Evolutionary conservation across 2,329 filamentous ascomycete genomes (phyloP).

Genomic region (Tolypocladium paradoxum): DNA sequence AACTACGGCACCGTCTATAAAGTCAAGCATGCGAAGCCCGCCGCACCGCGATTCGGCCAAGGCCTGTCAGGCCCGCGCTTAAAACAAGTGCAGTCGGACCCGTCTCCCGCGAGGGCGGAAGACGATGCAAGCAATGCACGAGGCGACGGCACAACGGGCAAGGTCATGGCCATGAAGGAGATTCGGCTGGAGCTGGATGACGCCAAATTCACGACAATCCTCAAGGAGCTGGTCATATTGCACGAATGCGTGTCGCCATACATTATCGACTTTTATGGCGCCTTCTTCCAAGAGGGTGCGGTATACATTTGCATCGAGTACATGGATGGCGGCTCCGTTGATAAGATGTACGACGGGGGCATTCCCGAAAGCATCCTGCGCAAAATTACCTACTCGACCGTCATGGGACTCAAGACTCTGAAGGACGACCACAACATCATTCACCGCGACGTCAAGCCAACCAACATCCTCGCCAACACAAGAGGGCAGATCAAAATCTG

Average conservation of each 20-base stretch:
- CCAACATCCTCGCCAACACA: conserved; percentile 92
- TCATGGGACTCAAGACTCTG: conserved; percentile 81
- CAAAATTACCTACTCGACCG: conserved; percentile 83
- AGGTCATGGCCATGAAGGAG: conserved; percentile 99
- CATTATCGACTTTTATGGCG: conserved; percentile 97
- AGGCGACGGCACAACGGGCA: conserved; percentile 49
- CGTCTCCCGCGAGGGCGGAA: conserved; percentile 17
- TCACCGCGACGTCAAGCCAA: conserved; percentile 95
- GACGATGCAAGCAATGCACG: conserved; percentile 17
- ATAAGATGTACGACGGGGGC: conserved; percentile 86
- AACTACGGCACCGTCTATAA: conserved; percentile 99
- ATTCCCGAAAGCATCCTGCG: conserved; percentile 79
- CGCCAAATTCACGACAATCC: conserved; percentile 90
- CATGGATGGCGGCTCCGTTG: conserved; percentile 97
- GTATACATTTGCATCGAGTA: conserved; percentile 99
- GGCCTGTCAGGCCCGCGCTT: conserved; percentile 39
- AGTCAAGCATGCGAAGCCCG: conserved; percentile 69
- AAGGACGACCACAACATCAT: conserved; percentile 99
- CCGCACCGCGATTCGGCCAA: conserved; percentile 45
- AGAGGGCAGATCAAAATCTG: conserved; percentile 93
- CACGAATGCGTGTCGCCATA: conserved; percentile 92
- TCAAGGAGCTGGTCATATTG: conserved; percentile 93
- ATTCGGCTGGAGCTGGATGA: conserved; percentile 93
- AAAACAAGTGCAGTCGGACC: conserved; percentile 24
- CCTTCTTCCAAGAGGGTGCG: conserved; percentile 96